Conservation (phyloP, 768 basidiomycete species). For the Lanmaoa rubissima region DNA sequence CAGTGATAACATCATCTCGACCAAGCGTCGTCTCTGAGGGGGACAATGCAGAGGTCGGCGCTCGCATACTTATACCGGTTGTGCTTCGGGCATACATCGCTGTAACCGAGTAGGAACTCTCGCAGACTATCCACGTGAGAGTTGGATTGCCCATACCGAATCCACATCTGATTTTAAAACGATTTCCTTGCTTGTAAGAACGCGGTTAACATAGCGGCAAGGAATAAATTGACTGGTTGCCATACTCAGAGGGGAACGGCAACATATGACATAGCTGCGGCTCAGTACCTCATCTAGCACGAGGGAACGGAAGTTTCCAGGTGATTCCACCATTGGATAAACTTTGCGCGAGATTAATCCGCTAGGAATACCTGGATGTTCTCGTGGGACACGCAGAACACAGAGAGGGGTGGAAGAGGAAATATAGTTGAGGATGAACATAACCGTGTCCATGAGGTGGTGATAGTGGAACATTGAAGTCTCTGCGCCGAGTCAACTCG, state of each 20-base stretch:
- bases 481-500: not conserved
- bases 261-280: not conserved
- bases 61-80: not conserved
- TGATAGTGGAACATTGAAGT: not conserved
- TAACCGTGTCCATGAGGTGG: not conserved
- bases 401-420: not conserved
- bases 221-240: not conserved
- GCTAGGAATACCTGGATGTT: not conserved
- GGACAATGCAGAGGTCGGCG: not conserved
- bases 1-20: constrained; percentile 1
- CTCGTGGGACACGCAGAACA: not conserved
- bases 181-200: not conserved
- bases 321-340: not conserved
- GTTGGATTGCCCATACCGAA: too few species aligned
- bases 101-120: not conserved
- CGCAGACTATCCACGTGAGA: not conserved
- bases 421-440: not conserved
- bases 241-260: not conserved
- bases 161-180: not conserved
- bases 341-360: not conserved
- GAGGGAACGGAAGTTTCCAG: not conserved
- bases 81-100: not conserved
- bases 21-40: not conserved
- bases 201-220: not conserved
- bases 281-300: not conserved